Percentiles rank a stretch among this genome's conserved stretches.
Evolutionary conservation across 768 basidiomycete species (phyloP).

Genomic region (Grammothele lineata): DNA sequence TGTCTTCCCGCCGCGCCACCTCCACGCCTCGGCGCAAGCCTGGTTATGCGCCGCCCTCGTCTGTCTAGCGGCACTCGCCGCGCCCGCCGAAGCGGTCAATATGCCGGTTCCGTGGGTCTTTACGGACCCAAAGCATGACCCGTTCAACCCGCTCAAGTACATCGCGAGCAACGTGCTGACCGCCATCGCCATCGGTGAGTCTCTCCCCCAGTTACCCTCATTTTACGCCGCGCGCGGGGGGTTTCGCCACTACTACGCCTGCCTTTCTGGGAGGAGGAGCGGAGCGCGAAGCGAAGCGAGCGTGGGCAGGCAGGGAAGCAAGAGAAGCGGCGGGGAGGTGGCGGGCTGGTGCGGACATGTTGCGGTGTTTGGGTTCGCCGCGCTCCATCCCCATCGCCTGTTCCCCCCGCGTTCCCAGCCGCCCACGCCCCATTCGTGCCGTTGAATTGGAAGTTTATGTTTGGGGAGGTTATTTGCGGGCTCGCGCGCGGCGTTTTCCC

Average conservation of each 20-base stretch:
- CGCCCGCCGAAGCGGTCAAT: conserved; percentile 23
- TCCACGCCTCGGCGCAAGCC: neutral
- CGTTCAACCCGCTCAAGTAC: conserved; percentile 49
- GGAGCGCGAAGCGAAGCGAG: neutral
- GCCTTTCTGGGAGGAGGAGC: neutral
- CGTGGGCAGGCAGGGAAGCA: too few relatives aligned
- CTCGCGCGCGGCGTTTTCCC: too few relatives aligned
- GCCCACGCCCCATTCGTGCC: too few relatives aligned
- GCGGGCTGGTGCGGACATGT: too few relatives aligned
- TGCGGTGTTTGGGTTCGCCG: too few relatives aligned
- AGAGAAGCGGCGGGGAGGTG: too few relatives aligned
- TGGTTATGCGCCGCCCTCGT: conserved; percentile 2
- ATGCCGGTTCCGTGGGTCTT: conserved; percentile 24
- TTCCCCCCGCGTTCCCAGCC: too few relatives aligned
- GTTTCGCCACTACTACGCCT: conserved; percentile 2
- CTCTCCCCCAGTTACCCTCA: neutral
- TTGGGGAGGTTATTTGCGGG: too few relatives aligned
- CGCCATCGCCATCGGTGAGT: conserved; percentile 43
- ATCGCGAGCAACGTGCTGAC: conserved; percentile 53
- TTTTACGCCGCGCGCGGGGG: neutral
- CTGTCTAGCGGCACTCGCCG: neutral
- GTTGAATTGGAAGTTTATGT: too few relatives aligned
- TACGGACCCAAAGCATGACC: conserved; percentile 47
- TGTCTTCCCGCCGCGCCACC: too few relatives aligned
- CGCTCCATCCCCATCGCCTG: too few relatives aligned